Evolutionary conservation across 2,329 filamentous ascomycete species (phyloP), one percentile per base, ranked within the genome.

Genomic region (Hymenotorrendiella dingleyae): DNA sequence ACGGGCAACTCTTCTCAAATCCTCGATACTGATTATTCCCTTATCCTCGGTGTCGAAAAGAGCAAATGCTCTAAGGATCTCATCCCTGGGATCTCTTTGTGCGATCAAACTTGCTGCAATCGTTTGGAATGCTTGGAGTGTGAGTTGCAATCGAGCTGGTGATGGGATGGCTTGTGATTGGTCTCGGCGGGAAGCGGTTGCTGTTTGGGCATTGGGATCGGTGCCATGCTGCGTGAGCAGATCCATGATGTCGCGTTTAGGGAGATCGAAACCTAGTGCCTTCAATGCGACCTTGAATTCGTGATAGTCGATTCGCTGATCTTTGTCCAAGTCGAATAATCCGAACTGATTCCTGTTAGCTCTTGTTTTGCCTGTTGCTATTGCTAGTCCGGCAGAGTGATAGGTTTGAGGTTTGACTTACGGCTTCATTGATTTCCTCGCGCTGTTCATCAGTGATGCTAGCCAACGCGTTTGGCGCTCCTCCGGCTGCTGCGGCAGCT

Each of bases 251-350:
- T 94, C 88, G 49, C 80, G 72, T 64, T 95, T 95, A 46, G 87
- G 77, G 37, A 95, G 73, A 58, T 94, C 88, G 70, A 97, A 97
- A 52, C 93, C 93, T 1, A 98, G 80, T 3, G 93, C 93, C 63
- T 94, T 93, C 58, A 97, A 82, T 47, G 91, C 89, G 68, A 97
- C 93, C 66, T 93, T 91, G 63, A 97, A 86, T 68, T 98, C 93
- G 69, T 97, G 93, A 72, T 95, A 97, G 70, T 97, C 91, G 61
- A 98, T 87, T 65, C 86, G 82, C 35, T 82, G 78, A 69, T 97
- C 90, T 64, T 94, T 91, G 73, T 97, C 91, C 60, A 95, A 84
- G 64, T 97, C 93, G 73, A 98, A 97, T 53, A 97, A 81, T 49
- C 83, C 82, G 67, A 97, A 97, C 85, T 94, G 53, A 30, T 23